Evolutionary conservation across 345 rosid species (phyloP).

Genomic region (Eucalyptus melliodora): DNA sequence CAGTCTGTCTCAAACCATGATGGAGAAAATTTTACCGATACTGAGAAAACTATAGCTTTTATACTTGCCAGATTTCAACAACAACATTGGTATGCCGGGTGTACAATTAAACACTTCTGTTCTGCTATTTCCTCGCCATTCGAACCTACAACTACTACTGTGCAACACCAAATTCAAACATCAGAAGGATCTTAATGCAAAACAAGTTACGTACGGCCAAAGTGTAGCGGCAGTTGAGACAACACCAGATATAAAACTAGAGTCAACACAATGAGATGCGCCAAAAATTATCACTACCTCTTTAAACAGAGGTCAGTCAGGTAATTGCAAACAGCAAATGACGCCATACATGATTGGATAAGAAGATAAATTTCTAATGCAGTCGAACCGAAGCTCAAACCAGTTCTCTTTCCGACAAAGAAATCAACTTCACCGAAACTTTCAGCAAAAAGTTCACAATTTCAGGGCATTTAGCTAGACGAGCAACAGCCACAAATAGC

Average conservation of each 20-base stretch:
- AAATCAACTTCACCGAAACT: not conserved
- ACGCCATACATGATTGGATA: not conserved
- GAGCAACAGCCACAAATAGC: not conserved
- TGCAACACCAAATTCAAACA: not conserved
- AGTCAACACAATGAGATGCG: not conserved
- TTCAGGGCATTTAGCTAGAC: not conserved
- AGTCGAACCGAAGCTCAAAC: not conserved
- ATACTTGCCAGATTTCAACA: not conserved
- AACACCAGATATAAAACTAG: not conserved
- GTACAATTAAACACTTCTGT: not conserved
- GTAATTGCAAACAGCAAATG: not conserved
- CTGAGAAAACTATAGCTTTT: not conserved
- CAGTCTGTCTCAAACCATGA: conserved; percentile 10
- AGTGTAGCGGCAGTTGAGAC: not conserved
- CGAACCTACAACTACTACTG: not conserved
- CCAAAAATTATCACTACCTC: not conserved
- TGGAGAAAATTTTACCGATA: not conserved
- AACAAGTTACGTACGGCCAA: not conserved
- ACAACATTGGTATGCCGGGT: not conserved
- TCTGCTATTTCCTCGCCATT: not conserved
- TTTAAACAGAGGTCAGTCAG: not conserved
- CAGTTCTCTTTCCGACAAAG: not conserved
- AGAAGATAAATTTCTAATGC: not conserved
- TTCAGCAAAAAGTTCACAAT: not conserved
- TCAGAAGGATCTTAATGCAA: not conserved